Evolutionary conservation across 768 basidiomycete genomes (phyloP).

Genomic region (Wakefieldia striispora): DNA sequence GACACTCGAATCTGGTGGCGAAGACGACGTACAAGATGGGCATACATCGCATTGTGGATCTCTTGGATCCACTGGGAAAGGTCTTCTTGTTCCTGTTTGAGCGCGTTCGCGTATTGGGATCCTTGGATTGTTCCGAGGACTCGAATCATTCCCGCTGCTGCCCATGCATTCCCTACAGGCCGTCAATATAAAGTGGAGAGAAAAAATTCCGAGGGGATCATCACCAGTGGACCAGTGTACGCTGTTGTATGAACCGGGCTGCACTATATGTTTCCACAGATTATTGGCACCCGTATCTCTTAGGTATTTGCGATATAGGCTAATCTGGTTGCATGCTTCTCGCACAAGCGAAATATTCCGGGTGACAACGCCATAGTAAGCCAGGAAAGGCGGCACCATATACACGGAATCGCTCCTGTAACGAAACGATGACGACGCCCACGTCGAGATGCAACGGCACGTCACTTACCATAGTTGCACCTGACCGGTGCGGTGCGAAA

Average conservation of each 20-base stretch:
- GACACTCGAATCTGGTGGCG: background rate
- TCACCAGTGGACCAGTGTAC: conserved; percentile 82
- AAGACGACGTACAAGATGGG: conserved; percentile 45
- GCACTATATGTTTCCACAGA: conserved; percentile 81
- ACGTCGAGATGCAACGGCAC: background rate
- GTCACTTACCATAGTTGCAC: conserved; percentile 65
- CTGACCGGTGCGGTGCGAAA: conserved; percentile 70
- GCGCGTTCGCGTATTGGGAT: conserved; percentile 49
- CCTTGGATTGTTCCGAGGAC: conserved; percentile 72
- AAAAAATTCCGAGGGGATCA: background rate
- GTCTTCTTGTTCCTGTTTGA: conserved; percentile 54
- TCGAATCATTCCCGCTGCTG: conserved; percentile 81
- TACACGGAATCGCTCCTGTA: conserved; percentile 75
- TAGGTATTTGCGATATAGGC: conserved; percentile 67
- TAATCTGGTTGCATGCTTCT: conserved; percentile 70
- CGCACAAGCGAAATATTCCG: conserved; percentile 56
- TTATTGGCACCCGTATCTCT: conserved; percentile 46
- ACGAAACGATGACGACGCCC: background rate
- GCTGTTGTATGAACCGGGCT: conserved; percentile 50
- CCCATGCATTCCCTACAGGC: conserved; percentile 79
- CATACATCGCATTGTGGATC: conserved; percentile 71
- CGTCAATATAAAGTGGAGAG: background rate
- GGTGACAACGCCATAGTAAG: conserved; percentile 73
- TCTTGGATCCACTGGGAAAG: conserved; percentile 66
- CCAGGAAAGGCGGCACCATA: conserved; percentile 86